Conservation (phyloP, 1,139 yeast species). For the Hanseniaspora uvarum region DNA sequence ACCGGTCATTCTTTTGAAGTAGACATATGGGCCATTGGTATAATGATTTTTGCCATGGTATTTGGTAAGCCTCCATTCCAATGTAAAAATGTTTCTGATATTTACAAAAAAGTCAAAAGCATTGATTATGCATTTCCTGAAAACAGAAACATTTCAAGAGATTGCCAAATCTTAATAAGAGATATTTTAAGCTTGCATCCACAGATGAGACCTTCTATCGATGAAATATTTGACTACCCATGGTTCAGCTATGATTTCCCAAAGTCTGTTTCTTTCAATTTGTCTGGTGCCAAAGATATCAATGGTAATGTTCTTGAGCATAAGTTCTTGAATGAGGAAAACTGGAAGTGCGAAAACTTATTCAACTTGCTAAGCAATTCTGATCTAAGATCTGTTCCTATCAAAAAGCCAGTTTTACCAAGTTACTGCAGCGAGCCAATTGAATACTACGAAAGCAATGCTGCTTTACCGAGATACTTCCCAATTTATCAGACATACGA, state of each 20-base stretch:
- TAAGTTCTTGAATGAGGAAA: constrained; percentile 32
- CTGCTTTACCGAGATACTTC: constrained; percentile 12
- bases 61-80: constrained; percentile 96
- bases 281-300: constrained; percentile 52
- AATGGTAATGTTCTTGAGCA: constrained; percentile 50
- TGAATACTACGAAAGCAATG: neutral
- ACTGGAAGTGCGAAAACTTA: constrained; percentile 9
- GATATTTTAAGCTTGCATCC: constrained; percentile 74
- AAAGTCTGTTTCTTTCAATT: constrained; percentile 21
- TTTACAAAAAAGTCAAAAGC: constrained; percentile 81
- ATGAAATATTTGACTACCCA: constrained; percentile 67
- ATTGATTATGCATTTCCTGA: constrained; percentile 75
- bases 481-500: neutral
- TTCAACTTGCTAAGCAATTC: constrained; percentile 4
- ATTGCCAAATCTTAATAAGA: constrained; percentile 61
- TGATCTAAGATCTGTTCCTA: neutral
- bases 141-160: constrained; percentile 53
- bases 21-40: constrained; percentile 95
- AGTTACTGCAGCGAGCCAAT: neutral
- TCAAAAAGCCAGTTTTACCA: neutral
- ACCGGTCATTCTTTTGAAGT: constrained; percentile 90
- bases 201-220: constrained; percentile 64
- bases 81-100: constrained; percentile 85
- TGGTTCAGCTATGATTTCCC: constrained; percentile 89
- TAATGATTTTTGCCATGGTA: constrained; percentile 83